These are phyloP conservation scores for Cyclostephanos invisitatus DNA, from an alignment of 108 stramenopile species.

Conservation along the genomic window DNA sequence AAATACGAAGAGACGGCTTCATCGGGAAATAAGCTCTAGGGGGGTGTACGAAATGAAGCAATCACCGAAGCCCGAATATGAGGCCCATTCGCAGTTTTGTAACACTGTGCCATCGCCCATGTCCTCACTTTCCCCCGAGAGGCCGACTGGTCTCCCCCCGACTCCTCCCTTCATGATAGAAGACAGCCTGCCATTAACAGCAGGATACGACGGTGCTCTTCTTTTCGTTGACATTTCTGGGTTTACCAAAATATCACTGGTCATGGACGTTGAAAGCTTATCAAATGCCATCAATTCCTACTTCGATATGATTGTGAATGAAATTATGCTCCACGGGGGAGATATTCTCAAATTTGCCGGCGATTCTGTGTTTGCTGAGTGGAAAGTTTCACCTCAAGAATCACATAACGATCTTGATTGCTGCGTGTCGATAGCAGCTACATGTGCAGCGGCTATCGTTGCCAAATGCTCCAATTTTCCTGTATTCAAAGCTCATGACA, in stretches of 20 bases:
- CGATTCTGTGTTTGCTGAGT: slow-evolving; percentile 57
- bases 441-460: slow-evolving; percentile 59
- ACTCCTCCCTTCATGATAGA: slow-evolving; percentile 6
- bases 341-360: slow-evolving; percentile 80
- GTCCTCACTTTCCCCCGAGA: slow-evolving; percentile 20
- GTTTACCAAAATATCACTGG: slow-evolving; percentile 74
- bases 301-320: slow-evolving; percentile 76
- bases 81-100: not conserved
- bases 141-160: not conserved
- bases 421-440: slow-evolving; percentile 58
- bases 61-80: slow-evolving; percentile 1
- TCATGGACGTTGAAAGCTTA: slow-evolving; percentile 69
- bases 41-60: not conserved
- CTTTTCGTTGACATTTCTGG: slow-evolving; percentile 89
- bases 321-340: slow-evolving; percentile 59
- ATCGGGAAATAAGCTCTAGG: not conserved
- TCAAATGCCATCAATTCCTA: slow-evolving; percentile 79
- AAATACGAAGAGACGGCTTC: slow-evolving; percentile 3
- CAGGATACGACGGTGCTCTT: slow-evolving; percentile 57
- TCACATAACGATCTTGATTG: slow-evolving; percentile 35
- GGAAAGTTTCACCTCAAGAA: slow-evolving; percentile 33
- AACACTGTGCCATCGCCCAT: slow-evolving; percentile 11
- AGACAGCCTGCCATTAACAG: slow-evolving; percentile 42
- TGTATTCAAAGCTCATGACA: slow-evolving; percentile 41
- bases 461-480: slow-evolving; percentile 58